A percentile compares a stretch with the other conserved stretches of the same genome.
Conservation (phyloP, 495 filamentous ascomycete genomes). For the Echria macrotheca region DNA sequence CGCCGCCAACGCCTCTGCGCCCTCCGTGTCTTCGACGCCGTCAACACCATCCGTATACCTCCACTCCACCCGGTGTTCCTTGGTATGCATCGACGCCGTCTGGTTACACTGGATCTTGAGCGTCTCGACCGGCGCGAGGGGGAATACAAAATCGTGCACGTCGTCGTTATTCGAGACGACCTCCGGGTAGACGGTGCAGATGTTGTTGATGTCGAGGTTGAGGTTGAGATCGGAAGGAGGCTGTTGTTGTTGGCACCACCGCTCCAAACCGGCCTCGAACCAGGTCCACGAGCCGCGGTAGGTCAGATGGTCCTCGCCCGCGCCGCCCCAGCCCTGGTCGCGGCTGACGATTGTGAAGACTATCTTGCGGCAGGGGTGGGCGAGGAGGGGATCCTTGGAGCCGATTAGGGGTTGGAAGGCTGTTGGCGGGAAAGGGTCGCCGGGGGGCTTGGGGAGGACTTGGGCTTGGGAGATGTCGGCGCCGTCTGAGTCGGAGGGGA, state of each 20-base stretch:
- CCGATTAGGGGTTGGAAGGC: conserved; percentile 28
- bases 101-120: conserved; percentile 52
- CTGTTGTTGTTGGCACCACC: conserved; percentile 23
- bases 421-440: conserved; percentile 26
- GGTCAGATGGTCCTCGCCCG: conserved; percentile 32
- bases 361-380: conserved; percentile 51
- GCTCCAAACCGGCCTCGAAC: conserved; percentile 60
- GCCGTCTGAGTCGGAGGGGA: conserved; percentile 11
- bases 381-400: conserved; percentile 24
- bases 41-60: conserved; percentile 44
- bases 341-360: conserved; percentile 58
- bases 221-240: background rate
- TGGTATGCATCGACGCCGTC: conserved; percentile 25
- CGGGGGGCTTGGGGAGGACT: conserved; percentile 6
- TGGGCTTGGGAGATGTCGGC: background rate
- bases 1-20: conserved; percentile 26
- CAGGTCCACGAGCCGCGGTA: conserved; percentile 60
- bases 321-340: conserved; percentile 62
- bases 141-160: conserved; percentile 26
- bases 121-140: conserved; percentile 34
- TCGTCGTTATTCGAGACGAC: conserved; percentile 1
- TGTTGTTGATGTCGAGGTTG: conserved; percentile 6
- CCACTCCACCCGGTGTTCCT: conserved; percentile 52
- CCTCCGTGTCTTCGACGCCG: conserved; percentile 38
- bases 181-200: conserved; percentile 17